These are phyloP conservation scores for Rhodotorula sp. DNA, from an alignment of 1,284 basidiomycete genomes.

Conservation along the genomic window DNA sequence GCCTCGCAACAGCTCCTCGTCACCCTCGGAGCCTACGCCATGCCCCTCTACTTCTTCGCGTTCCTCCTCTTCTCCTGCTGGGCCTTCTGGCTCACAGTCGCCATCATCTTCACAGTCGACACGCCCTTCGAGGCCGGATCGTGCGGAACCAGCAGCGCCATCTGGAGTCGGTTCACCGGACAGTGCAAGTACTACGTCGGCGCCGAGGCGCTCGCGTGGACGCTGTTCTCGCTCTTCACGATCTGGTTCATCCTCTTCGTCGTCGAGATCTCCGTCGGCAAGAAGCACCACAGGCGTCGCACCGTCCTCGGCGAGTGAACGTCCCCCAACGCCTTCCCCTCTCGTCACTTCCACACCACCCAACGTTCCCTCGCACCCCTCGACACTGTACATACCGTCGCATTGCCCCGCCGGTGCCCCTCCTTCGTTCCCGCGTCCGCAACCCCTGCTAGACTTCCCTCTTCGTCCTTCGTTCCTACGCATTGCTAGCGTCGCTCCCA, in stretches of 20 bases:
- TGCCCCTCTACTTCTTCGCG: constrained; percentile 24
- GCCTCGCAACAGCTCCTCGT: constrained; percentile 1
- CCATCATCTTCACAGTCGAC: constrained; percentile 13
- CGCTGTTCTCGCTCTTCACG: not conserved
- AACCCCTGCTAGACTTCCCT: not conserved
- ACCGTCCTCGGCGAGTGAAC: not conserved
- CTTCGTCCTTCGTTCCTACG: too few relatives aligned
- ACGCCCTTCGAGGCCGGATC: constrained; percentile 11
- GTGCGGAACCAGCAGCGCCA: not conserved
- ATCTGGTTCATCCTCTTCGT: too few relatives aligned
- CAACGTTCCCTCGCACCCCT: not conserved
- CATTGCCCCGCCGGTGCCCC: not conserved
- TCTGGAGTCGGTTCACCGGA: constrained; percentile 3
- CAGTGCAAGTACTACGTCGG: constrained; percentile 11
- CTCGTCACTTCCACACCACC: not conserved
- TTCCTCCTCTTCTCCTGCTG: constrained; percentile 16
- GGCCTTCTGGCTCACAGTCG: not conserved
- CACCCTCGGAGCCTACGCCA: constrained; percentile 5
- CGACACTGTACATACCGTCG: not conserved
- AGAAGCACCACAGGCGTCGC: too few relatives aligned
- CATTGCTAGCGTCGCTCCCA: too few relatives aligned
- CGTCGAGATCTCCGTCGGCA: too few relatives aligned
- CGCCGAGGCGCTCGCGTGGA: constrained; percentile 17
- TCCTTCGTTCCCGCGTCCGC: not conserved
- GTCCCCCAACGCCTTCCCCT: not conserved